These are phyloP conservation scores for Salix suchowensis DNA, from an alignment of 345 rosid species.

Conservation along the genomic window DNA sequence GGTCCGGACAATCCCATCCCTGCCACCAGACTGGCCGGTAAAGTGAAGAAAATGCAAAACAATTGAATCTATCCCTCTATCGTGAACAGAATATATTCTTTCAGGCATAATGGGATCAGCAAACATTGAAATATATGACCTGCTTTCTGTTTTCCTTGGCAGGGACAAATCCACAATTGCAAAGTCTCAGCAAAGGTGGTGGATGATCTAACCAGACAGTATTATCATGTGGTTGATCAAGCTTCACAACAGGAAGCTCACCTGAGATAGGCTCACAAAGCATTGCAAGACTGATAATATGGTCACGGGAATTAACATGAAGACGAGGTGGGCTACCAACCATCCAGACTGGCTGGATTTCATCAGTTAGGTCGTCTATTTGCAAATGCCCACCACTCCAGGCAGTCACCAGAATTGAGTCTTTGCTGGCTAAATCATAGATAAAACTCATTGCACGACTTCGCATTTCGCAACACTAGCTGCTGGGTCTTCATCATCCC, in stretches of 20 bases:
- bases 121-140: conserved; percentile 48
- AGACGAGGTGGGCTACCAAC: conserved; percentile 68
- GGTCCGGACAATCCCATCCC: conserved; percentile 59
- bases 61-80: conserved; percentile 82
- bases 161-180: conserved; percentile 92
- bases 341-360: conserved; percentile 93
- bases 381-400: conserved; percentile 97
- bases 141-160: conserved; percentile 45
- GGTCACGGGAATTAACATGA: conserved; percentile 51
- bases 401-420: conserved; percentile 84
- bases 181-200: conserved; percentile 78
- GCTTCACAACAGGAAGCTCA: conserved; percentile 46
- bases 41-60: conserved; percentile 92
- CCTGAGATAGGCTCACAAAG: conserved; percentile 63
- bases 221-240: conserved; percentile 57
- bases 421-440: conserved; percentile 79
- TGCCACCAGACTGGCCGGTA: conserved; percentile 67
- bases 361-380: conserved; percentile 92
- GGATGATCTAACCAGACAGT: conserved; percentile 82
- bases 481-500: conserved; percentile 52
- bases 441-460: conserved; percentile 77
- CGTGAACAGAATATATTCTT: conserved; percentile 69
- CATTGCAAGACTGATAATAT: conserved; percentile 76
- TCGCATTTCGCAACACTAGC: conserved; percentile 61
- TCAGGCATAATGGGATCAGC: conserved; percentile 80